phyloP scores from a whole-genome alignment of 1,284 basidiomycete genomes.

The Irpex lacteus region DNA sequence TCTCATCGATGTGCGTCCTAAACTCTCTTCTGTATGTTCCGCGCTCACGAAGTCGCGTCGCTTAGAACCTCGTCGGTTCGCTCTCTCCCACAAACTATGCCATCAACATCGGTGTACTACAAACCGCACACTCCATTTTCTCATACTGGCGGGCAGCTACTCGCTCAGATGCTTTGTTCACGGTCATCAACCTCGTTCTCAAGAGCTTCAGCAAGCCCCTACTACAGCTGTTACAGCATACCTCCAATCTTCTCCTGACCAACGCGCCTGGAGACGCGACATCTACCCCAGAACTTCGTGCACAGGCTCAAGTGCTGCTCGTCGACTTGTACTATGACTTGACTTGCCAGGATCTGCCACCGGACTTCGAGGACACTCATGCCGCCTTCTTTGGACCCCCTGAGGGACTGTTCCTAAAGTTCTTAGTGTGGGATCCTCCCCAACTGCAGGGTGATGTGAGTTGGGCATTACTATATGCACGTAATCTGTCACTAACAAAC shows the following conservation, averaged over 20 bases:
- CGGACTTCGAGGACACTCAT: conserved; percentile 90
- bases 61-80: conserved; percentile 81
- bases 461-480: conserved; percentile 14
- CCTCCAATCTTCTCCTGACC: conserved; percentile 48
- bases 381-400: conserved; percentile 74
- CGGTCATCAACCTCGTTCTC: conserved; percentile 92
- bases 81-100: conserved; percentile 79
- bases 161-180: conserved; percentile 84
- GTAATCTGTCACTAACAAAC: conserved; percentile 13
- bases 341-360: conserved; percentile 93
- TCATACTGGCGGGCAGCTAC: conserved; percentile 90
- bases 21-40: neutral
- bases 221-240: conserved; percentile 78
- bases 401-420: conserved; percentile 73
- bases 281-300: conserved; percentile 48
- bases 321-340: conserved; percentile 93
- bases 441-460: conserved; percentile 73
- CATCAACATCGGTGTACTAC: conserved; percentile 86
- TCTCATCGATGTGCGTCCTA: conserved; percentile 73
- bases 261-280: conserved; percentile 36
- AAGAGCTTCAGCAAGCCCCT: conserved; percentile 83
- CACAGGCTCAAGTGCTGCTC: conserved; percentile 76
- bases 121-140: conserved; percentile 96
- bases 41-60: neutral
- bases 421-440: conserved; percentile 76